phyloP scores from a whole-genome alignment of 1,139 yeast genomes.

The Groenewaldozyma auringiensis region DNA sequence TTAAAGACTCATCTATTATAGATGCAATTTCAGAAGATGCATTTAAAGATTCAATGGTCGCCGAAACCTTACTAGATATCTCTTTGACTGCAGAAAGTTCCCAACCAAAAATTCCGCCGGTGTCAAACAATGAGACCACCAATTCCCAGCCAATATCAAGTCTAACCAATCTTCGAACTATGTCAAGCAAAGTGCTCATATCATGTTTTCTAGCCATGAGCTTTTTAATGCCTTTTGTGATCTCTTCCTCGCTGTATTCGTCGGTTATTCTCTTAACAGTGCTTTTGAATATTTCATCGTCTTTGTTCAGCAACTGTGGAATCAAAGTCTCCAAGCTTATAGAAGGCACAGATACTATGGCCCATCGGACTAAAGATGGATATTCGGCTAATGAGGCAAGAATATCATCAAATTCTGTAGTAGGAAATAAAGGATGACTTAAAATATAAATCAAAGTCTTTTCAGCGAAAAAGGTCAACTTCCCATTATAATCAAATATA shows the following conservation, averaged over 20 bases:
- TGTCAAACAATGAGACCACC: conserved; percentile 57
- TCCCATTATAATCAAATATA: conserved; percentile 31
- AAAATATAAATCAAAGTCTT: conserved; percentile 60
- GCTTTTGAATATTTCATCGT: conserved; percentile 60
- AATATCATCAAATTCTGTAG: conserved; percentile 47
- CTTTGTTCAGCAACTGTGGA: conserved; percentile 45
- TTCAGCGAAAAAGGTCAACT: conserved; percentile 41
- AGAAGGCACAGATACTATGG: conserved; percentile 69
- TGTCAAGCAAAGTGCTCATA: neutral
- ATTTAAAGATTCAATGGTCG: conserved; percentile 44
- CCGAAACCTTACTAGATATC: conserved; percentile 40
- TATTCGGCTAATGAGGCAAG: conserved; percentile 43
- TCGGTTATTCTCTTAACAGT: conserved; percentile 57
- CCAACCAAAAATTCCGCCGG: conserved; percentile 66
- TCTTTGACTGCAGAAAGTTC: conserved; percentile 37
- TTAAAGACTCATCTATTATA: conserved; percentile 45
- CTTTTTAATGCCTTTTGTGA: conserved; percentile 21
- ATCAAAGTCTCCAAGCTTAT: conserved; percentile 58
- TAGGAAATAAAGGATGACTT: conserved; percentile 83
- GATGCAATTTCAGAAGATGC: conserved; percentile 49
- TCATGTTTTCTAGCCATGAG: conserved; percentile 9
- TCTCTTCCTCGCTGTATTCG: conserved; percentile 40
- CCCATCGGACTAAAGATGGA: conserved; percentile 68
- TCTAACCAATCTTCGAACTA: conserved; percentile 34
- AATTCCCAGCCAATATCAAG: conserved; percentile 52